Base-by-base conservation (phyloP, 129 eudicot genomes). In the Artemisia argyi region DNA sequence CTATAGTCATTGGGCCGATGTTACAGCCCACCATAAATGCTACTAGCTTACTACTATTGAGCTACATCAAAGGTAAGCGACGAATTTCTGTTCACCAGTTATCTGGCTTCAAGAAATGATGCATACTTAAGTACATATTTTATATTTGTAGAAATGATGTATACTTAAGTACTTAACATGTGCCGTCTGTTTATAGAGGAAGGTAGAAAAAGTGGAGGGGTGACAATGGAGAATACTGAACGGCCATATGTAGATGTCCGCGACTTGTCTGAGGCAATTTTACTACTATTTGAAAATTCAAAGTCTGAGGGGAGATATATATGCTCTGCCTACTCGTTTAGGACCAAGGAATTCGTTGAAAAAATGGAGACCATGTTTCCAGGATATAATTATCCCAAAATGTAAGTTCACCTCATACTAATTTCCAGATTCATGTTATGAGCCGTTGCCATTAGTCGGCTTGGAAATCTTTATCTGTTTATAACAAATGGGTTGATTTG, bases 241-340 rank as follows among this genome's bases (percentile, higher is more conserved):
- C 76, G 64, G 6, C 66, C 77, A 14, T 12, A 46, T 42, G 80
- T 71, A 56, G 84, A 84, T 52, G 80, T 84, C 32, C 80, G 79
- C 11, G 88, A 84, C 15, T 19, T 77, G 30, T 56, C 80, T 3
- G 71, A 80, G 0, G 88, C 88, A 11, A 73, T 84, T 26, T 42
- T 84, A 13, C 30, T 77, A 52, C 67, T 80, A 26, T 80, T 76
- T 61, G 83, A 84, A 59, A 80, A 80, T 39, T 75, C 75, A 7
- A 68, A 77, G 73, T 70, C 88, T 6, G 77, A 76, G 52, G 88
- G 88, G 14, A 77, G 88, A 60, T 84, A 73, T 68, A 76, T 84
- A 73, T 84, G 88, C 56, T 76, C 83, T 0, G 44, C 83, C 2
- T 69, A 77, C 76, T 7, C 61, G 12, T 0, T 80, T 10, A 26